These are phyloP conservation scores for Vachellia pachyceras DNA, from an alignment of 306 rosid genomes.

Conservation along the genomic window DNA sequence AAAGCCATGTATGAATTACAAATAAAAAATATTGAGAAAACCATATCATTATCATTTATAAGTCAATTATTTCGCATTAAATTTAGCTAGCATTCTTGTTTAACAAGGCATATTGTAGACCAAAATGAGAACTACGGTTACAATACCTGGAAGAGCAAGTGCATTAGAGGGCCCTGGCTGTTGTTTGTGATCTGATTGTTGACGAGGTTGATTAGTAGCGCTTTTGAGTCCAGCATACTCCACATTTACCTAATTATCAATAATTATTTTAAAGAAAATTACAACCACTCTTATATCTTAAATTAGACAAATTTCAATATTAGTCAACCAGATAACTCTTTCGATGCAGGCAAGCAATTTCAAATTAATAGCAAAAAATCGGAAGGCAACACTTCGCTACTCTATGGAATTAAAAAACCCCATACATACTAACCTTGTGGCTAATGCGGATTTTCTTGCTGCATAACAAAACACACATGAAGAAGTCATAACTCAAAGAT, in stretches of 20 bases:
- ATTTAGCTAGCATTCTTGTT: neutral
- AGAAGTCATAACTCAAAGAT: neutral
- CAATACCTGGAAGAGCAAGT: slow-evolving; percentile 84
- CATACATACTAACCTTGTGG: slow-evolving; percentile 74
- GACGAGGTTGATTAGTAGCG: slow-evolving; percentile 55
- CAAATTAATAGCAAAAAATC: neutral
- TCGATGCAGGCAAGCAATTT: slow-evolving; percentile 5
- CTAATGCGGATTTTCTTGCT: slow-evolving; percentile 73
- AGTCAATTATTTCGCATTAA: neutral
- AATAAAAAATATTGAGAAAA: neutral
- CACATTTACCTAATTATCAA: slow-evolving; percentile 52
- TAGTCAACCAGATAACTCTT: neutral
- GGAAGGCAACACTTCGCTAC: neutral
- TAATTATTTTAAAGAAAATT: neutral
- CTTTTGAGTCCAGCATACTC: slow-evolving; percentile 78
- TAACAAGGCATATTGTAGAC: neutral
- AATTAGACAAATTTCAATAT: neutral
- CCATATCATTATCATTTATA: slow-evolving; percentile 6
- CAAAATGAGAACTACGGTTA: neutral
- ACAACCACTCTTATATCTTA: neutral
- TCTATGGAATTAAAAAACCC: neutral
- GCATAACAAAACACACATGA: slow-evolving; percentile 31
- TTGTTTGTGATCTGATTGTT: slow-evolving; percentile 42
- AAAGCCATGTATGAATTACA: slow-evolving; percentile 1
- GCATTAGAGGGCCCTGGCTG: slow-evolving; percentile 59